Percentiles rank a stretch among this genome's conserved stretches.
Conservation (phyloP, 257 asterid species). For the Solanum sitiens region DNA sequence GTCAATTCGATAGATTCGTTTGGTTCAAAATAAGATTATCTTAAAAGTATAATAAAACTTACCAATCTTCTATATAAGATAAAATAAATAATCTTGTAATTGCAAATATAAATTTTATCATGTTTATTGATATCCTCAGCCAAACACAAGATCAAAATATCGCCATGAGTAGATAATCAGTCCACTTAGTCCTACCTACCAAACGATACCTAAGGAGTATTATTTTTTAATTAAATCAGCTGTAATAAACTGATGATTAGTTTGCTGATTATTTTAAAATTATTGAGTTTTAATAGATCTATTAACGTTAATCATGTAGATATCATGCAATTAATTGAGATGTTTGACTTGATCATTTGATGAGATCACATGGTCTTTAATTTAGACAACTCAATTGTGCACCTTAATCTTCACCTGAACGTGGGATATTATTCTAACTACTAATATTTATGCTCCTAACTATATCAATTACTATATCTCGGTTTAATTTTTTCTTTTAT, state of each 20-base stretch:
- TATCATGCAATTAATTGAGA: not conserved
- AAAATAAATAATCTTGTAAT: no score
- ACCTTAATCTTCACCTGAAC: not conserved
- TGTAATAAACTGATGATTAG: not conserved
- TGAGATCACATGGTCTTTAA: not conserved
- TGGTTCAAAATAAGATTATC: not conserved
- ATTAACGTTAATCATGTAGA: slow-evolving; percentile 1
- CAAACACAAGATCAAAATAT: not conserved
- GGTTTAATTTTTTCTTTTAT: no score
- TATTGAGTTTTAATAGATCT: not conserved
- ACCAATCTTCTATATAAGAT: not conserved
- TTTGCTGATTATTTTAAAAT: not conserved
- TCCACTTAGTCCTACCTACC: not conserved
- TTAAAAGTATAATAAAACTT: not conserved
- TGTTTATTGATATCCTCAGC: not conserved
- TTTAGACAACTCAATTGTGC: not conserved
- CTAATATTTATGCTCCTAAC: not conserved
- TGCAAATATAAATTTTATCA: not conserved
- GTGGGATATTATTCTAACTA: not conserved
- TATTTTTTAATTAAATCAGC: not conserved
- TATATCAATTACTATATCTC: not conserved
- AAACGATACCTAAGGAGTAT: not conserved
- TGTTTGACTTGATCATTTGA: not conserved
- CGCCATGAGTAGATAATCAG: not conserved
- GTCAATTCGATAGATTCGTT: not conserved